These are phyloP conservation scores for Reutealis trisperma DNA, from an alignment of 345 rosid species.

Conservation along the genomic window DNA sequence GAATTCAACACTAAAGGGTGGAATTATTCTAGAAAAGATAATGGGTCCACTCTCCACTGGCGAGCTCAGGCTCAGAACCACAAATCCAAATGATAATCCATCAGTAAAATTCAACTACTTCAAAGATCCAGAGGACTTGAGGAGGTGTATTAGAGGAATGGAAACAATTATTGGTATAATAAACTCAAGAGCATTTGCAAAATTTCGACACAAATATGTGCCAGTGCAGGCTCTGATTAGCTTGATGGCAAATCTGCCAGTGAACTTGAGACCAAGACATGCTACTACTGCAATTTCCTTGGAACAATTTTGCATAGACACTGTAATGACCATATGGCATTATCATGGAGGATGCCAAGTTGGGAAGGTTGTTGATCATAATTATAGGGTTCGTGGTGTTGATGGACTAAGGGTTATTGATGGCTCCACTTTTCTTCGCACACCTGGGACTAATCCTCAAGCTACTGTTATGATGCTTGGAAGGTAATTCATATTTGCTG, in stretches of 20 bases:
- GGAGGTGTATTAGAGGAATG: constrained; percentile 59
- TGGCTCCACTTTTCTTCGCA: constrained; percentile 68
- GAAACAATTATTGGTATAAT: constrained; percentile 48
- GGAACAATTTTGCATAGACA: constrained; percentile 69
- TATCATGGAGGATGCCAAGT: constrained; percentile 92
- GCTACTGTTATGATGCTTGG: constrained; percentile 99
- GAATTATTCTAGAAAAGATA: constrained; percentile 52
- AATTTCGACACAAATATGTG: constrained; percentile 42
- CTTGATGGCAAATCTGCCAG: constrained; percentile 44
- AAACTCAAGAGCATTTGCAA: constrained; percentile 49
- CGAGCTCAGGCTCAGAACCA: constrained; percentile 50
- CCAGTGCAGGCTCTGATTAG: constrained; percentile 42
- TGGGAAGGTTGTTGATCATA: constrained; percentile 66
- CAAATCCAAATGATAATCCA: constrained; percentile 59
- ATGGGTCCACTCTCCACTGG: constrained; percentile 64
- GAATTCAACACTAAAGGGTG: constrained; percentile 47
- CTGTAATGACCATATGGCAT: constrained; percentile 94
- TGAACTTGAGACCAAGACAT: constrained; percentile 63
- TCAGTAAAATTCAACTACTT: constrained; percentile 73
- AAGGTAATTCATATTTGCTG: constrained; percentile 43
- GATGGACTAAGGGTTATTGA: constrained; percentile 67
- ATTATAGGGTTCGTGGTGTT: constrained; percentile 67
- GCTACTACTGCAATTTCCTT: constrained; percentile 34
- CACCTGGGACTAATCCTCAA: constrained; percentile 95
- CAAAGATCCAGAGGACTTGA: constrained; percentile 63